These are phyloP conservation scores for Rheum nobile DNA, from an alignment of 148 eudicot genomes.

Conservation along the genomic window DNA sequence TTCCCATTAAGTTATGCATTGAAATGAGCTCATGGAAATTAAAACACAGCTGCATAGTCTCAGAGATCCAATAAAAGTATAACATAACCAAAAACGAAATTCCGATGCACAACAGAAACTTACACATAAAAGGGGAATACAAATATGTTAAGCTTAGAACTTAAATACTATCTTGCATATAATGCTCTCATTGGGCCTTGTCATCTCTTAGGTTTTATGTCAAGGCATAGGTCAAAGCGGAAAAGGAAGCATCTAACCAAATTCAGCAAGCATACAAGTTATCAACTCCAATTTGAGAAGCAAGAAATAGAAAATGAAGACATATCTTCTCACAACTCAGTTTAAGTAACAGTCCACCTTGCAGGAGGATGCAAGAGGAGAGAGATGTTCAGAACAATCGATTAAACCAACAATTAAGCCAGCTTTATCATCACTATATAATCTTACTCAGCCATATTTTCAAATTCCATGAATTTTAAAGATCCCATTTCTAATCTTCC, in stretches of 20 bases:
- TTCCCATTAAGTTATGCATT: background rate
- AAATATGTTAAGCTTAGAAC: background rate
- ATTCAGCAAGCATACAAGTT: background rate
- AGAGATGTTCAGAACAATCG: background rate
- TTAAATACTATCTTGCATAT: background rate
- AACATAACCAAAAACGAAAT: background rate
- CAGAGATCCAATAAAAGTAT: background rate
- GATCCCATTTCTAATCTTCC: background rate
- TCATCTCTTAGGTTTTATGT: background rate
- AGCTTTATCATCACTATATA: background rate
- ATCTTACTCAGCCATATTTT: background rate
- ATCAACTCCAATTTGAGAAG: background rate
- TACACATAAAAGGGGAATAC: background rate
- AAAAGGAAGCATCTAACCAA: background rate
- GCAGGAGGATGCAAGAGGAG: background rate
- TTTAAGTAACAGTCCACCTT: background rate
- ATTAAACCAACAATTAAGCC: background rate
- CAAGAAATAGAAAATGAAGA: background rate
- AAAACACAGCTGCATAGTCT: background rate
- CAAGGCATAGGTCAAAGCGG: background rate
- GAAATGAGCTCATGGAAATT: background rate
- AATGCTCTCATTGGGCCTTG: background rate
- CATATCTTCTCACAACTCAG: background rate
- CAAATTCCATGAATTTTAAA: background rate
- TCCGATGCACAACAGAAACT: background rate